Evolutionary conservation across 2,329 filamentous ascomycete species (phyloP), one percentile per base, ranked within the genome.

Genomic region (Thyridium curvatum): DNA sequence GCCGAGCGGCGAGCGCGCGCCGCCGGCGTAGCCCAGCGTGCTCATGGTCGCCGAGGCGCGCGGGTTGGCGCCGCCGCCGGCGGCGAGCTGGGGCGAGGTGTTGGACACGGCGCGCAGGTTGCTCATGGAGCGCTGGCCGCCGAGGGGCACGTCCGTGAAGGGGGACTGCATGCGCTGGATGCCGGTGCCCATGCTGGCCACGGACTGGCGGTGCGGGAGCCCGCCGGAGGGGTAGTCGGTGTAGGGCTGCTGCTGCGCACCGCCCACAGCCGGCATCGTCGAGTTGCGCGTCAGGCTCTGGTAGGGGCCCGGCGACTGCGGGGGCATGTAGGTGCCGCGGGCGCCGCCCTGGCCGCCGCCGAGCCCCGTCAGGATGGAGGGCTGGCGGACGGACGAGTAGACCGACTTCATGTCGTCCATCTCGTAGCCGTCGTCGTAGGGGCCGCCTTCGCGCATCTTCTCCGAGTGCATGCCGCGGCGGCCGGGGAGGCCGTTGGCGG

Each of bases 381-480:
- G 88, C 74, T 61, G 90, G 69, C 74, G 91, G 43, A 90, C 86
- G 1, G 89, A 94, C 5, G 90, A 96, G 69, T 97, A 97, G 43
- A 94, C 82, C 1, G 89, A 95, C 60, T 88, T 90, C 74, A 97
- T 94, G 60, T 98, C 93, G 58, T 98, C 94, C 84, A 97, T 90
- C 64, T 98, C 93, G 54, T 89, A 94, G 46, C 72, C 77, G 17
- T 79, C 73, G 44, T 86, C 89, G 5, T 68, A 68, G 35, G 87
- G 90, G 2, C 67, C 66, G 33, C 72, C 75, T 17, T 77, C 72
- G 39, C 66, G 68, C 39, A 79, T 72, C 34, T 66, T 66, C 35
- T 86, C 84, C 30, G 69, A 65, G 38, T 71, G 69, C 21, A 78
- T 74, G 39, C 89, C 90, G 43, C 93, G 88, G 43, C 91, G 87